Evolutionary conservation across 2,329 filamentous ascomycete species (phyloP).

Genomic region (Aurifilum marmelostoma): DNA sequence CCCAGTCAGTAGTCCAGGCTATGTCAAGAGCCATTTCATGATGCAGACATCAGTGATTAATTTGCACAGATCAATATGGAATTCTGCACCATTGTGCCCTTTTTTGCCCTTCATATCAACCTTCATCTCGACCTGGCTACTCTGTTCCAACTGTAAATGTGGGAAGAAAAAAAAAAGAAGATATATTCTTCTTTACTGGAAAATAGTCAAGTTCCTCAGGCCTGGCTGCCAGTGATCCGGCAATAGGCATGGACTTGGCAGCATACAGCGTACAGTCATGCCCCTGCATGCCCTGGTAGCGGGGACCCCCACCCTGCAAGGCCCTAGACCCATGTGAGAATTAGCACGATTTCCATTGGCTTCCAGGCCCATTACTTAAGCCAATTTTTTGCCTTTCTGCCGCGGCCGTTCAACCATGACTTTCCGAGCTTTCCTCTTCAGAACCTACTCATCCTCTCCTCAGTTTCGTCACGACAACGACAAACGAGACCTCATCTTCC

Average conservation of each 20-base stretch:
- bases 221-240: too few species aligned
- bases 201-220: too few species aligned
- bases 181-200: background rate
- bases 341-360: conserved; percentile 35
- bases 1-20: background rate
- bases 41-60: background rate
- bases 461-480: conserved; percentile 10
- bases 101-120: background rate
- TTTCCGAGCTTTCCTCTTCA: conserved; percentile 17
- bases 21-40: background rate
- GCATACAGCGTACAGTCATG: too few species aligned
- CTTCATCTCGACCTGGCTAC: background rate
- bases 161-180: too few species aligned
- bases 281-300: background rate
- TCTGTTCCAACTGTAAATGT: background rate
- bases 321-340: conserved; percentile 31
- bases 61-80: background rate
- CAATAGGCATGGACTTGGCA: too few species aligned
- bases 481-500: conserved; percentile 21
- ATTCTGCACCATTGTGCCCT: background rate
- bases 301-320: background rate
- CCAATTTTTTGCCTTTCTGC: conserved; percentile 31
- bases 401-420: conserved; percentile 30
- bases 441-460: conserved; percentile 20
- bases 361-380: conserved; percentile 32